Base-by-base conservation (phyloP, 1,139 yeast genomes). In the Yamadazyma siamensis region DNA sequence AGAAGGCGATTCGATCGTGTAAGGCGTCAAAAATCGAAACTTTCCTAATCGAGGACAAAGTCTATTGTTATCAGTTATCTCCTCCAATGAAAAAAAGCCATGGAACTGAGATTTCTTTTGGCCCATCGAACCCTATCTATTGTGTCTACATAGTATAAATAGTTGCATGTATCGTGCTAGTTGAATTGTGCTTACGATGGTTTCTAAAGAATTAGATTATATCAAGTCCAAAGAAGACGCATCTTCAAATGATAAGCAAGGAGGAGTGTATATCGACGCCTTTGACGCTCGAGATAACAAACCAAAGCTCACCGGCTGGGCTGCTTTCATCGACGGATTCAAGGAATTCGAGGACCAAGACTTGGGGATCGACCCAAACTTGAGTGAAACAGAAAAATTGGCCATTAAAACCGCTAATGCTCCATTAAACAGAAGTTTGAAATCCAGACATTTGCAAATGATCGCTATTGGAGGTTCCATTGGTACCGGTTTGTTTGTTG, bases 391-490 rank as follows among this genome's bases (percentile, higher is more conserved):
- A 21, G 94, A 86, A 58, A 78, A 71, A 50, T 75, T 82, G 28
- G 84, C 85, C 32, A 56, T 76, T 20, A 61, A 71, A 40, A 76
- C 88, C 18, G 83, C 89, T 14, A 71, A 73, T 48, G 68, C 89
- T 15, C 94, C 94, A 2, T 70, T 85, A 39, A 64, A 77, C 29
- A 68, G 86, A 51, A 66, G 74, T 25, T 67, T 84, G 35, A 78
- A 79, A 43, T 65, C 60, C 26, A 68, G 85, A 60, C 77, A 84
- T 65, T 61, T 85, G 46, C 83, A 81, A 50, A 82, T 85, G 86
- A 80, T 86, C 53, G 94, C 94, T 28, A 79, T 86, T 46, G 95
- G 95, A 50, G 94, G 94, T 41, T 72, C 87, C 32, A 83, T 86
- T 41, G 95, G 95, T 58, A 83, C 94, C 6, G 89, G 88, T 27